Percentiles rank a stretch among this genome's conserved stretches.
Evolutionary conservation across 2,329 filamentous ascomycete genomes (phyloP).

Genomic region (Neoarthrinium moseri): DNA sequence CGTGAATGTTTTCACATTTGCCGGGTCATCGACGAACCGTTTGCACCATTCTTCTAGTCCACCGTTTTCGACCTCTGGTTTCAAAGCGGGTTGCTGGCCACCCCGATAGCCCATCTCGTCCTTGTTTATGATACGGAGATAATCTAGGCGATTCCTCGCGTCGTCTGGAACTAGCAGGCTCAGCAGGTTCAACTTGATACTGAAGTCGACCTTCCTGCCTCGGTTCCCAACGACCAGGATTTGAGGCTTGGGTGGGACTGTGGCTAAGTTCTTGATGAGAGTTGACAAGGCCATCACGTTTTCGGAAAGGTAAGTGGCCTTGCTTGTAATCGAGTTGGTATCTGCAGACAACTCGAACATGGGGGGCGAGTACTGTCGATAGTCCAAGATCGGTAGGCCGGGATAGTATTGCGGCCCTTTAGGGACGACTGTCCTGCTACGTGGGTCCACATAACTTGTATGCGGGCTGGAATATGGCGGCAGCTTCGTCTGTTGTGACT

Average conservation of each 20-base stretch:
- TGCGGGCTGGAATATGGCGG: slow-evolving; percentile 29
- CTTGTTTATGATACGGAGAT: slow-evolving; percentile 47
- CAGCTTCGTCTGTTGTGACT: slow-evolving; percentile 9
- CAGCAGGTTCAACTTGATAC: slow-evolving; percentile 55
- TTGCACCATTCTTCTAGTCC: slow-evolving; percentile 49
- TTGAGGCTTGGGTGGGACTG: slow-evolving; percentile 54
- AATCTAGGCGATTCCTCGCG: slow-evolving; percentile 45
- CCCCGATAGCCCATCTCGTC: slow-evolving; percentile 52
- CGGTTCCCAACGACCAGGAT: slow-evolving; percentile 48
- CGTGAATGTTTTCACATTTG: slow-evolving; percentile 45
- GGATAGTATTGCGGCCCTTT: slow-evolving; percentile 38
- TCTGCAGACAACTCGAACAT: slow-evolving; percentile 51
- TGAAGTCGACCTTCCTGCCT: slow-evolving; percentile 47
- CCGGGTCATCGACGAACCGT: slow-evolving; percentile 44
- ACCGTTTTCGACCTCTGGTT: slow-evolving; percentile 42
- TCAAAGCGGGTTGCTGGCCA: slow-evolving; percentile 37
- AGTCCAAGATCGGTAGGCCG: slow-evolving; percentile 48
- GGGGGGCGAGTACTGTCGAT: slow-evolving; percentile 51
- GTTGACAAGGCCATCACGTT: slow-evolving; percentile 43
- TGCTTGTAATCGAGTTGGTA: slow-evolving; percentile 44
- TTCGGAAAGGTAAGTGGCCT: slow-evolving; percentile 46
- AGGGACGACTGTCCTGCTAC: slow-evolving; percentile 8
- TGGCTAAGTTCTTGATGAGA: slow-evolving; percentile 46
- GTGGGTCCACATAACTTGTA: slow-evolving; percentile 14
- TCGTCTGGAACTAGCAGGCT: slow-evolving; percentile 49